phyloP scores from a whole-genome alignment of 495 filamentous ascomycete species.

The Lasiosphaeria miniovina region DNA sequence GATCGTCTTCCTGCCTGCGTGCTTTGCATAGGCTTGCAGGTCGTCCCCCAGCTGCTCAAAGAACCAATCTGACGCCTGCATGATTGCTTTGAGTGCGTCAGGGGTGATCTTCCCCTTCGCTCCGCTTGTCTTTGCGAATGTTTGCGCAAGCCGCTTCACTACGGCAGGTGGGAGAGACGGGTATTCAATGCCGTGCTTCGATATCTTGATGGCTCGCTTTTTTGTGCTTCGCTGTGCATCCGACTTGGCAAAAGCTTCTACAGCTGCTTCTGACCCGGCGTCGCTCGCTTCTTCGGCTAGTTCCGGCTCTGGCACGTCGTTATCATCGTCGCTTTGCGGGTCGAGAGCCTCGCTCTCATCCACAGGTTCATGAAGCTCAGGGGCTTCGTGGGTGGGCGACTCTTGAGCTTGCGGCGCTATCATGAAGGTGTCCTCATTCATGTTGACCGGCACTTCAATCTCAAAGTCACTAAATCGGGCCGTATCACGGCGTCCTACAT shows the following conservation, averaged over 20 bases:
- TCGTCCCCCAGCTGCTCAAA: slow-evolving; percentile 83
- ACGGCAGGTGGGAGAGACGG: slow-evolving; percentile 67
- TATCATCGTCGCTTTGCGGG: slow-evolving; percentile 24
- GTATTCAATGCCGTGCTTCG: slow-evolving; percentile 69
- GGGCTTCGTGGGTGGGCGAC: slow-evolving; percentile 17
- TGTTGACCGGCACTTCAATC: slow-evolving; percentile 42
- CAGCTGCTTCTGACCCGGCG: slow-evolving; percentile 8
- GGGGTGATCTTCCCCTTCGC: slow-evolving; percentile 65
- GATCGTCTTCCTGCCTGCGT: slow-evolving; percentile 80
- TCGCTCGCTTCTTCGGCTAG: slow-evolving; percentile 15
- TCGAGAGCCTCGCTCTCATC: slow-evolving; percentile 21
- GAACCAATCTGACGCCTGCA: slow-evolving; percentile 81
- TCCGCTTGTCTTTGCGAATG: slow-evolving; percentile 60
- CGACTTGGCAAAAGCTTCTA: slow-evolving; percentile 6
- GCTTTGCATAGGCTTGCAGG: slow-evolving; percentile 72
- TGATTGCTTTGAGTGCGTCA: slow-evolving; percentile 68
- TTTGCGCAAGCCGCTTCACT: slow-evolving; percentile 72
- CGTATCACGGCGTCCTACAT: slow-evolving; percentile 33
- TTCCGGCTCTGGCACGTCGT: slow-evolving; percentile 21
- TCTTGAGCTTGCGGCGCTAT: slow-evolving; percentile 32
- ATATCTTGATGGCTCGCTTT: slow-evolving; percentile 59
- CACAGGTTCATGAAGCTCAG: slow-evolving; percentile 12
- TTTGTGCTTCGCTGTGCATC: slow-evolving; percentile 29
- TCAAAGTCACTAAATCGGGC: slow-evolving; percentile 46
- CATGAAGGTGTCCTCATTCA: slow-evolving; percentile 44